phyloP scores from a whole-genome alignment of 192 early-diverging fungal genomes.

The Entrophospora sp. region DNA sequence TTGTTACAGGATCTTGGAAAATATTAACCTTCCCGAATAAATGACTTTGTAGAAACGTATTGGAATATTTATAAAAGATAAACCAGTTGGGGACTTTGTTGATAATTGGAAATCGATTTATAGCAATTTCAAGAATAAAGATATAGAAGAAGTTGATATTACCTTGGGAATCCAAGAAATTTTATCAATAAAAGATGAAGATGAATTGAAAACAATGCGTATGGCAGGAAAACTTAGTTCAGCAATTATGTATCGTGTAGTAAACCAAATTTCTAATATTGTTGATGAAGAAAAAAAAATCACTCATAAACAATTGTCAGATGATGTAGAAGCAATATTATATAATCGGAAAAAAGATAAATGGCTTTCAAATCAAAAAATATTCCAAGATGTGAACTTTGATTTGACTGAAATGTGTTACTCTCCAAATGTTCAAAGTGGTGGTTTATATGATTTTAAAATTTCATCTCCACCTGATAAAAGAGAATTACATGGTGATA shows the following conservation, averaged over 20 bases:
- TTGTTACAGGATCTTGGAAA: not conserved
- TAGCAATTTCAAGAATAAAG: slow-evolving; percentile 31
- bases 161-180: slow-evolving; percentile 56
- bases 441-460: slow-evolving; percentile 84
- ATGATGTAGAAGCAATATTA: slow-evolving; percentile 60
- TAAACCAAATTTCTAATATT: slow-evolving; percentile 72
- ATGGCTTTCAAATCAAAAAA: slow-evolving; percentile 38
- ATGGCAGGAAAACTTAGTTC: slow-evolving; percentile 67
- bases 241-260: slow-evolving; percentile 73
- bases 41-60: slow-evolving; percentile 50
- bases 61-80: slow-evolving; percentile 76
- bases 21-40: no score
- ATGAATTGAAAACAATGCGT: slow-evolving; percentile 66
- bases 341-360: slow-evolving; percentile 51
- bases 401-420: slow-evolving; percentile 71
- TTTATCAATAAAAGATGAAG: slow-evolving; percentile 86
- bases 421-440: slow-evolving; percentile 91
- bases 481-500: slow-evolving; percentile 68
- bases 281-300: slow-evolving; percentile 85
- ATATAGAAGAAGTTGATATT: slow-evolving; percentile 66
- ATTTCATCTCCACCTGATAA: slow-evolving; percentile 68
- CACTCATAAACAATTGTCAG: slow-evolving; percentile 75
- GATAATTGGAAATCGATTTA: slow-evolving; percentile 70
- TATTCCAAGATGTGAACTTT: slow-evolving; percentile 53
- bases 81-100: slow-evolving; percentile 62